Conservation (phyloP, 2,329 filamentous ascomycete genomes). For the Diaporthe velutina region DNA sequence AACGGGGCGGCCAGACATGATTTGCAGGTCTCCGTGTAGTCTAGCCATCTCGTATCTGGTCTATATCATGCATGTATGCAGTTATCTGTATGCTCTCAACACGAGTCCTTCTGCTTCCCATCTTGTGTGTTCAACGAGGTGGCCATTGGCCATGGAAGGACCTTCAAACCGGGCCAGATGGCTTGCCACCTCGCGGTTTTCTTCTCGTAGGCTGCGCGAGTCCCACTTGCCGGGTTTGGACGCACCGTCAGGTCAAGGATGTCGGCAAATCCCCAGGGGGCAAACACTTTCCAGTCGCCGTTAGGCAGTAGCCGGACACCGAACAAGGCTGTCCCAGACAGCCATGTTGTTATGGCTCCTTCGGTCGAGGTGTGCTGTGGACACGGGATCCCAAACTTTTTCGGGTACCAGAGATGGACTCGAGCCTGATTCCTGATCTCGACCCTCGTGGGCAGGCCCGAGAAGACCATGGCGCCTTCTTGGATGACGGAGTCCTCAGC, state of each 20-base stretch:
- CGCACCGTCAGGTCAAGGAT: conserved; percentile 51
- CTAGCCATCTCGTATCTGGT: not conserved
- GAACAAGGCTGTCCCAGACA: conserved; percentile 52
- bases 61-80: not conserved
- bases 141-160: conserved; percentile 40
- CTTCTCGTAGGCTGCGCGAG: conserved; percentile 46
- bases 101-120: not conserved
- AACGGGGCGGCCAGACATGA: not conserved
- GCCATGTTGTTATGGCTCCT: conserved; percentile 51
- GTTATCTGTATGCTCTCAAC: not conserved
- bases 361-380: conserved; percentile 48
- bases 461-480: conserved; percentile 47
- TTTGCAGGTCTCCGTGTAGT: not conserved
- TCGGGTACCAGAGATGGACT: conserved; percentile 53
- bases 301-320: conserved; percentile 45
- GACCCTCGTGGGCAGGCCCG: conserved; percentile 48
- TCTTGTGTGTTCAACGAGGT: not conserved
- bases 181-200: conserved; percentile 49
- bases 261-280: conserved; percentile 52
- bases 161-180: conserved; percentile 47
- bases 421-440: conserved; percentile 55
- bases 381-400: conserved; percentile 49
- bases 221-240: conserved; percentile 48
- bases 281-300: conserved; percentile 50
- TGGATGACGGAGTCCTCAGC: conserved; percentile 52